Conservation (phyloP, 768 basidiomycete species). For the Lentinula sp. region DNA sequence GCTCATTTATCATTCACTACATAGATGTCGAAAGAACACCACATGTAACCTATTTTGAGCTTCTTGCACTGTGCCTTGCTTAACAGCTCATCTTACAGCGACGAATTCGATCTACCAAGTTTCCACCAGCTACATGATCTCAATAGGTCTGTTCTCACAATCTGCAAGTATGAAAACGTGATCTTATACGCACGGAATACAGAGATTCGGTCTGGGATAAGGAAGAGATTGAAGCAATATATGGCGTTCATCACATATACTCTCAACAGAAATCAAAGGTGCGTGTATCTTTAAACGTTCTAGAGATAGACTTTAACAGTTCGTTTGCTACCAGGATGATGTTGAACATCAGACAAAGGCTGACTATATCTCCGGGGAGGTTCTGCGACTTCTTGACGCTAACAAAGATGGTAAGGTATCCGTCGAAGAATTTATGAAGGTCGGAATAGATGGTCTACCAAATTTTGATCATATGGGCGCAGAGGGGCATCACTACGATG, state of each 20-base stretch:
- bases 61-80: background rate
- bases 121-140: slow-evolving; percentile 97
- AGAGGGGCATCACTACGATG: slow-evolving; percentile 91
- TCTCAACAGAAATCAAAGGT: slow-evolving; percentile 79
- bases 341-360: slow-evolving; percentile 79
- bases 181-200: background rate
- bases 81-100: slow-evolving; percentile 36
- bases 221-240: slow-evolving; percentile 91
- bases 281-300: background rate
- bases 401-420: slow-evolving; percentile 66
- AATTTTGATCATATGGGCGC: slow-evolving; percentile 81
- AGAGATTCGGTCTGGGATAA: slow-evolving; percentile 81
- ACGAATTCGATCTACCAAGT: slow-evolving; percentile 75
- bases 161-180: background rate
- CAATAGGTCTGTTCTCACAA: slow-evolving; percentile 48
- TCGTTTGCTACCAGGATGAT: slow-evolving; percentile 47
- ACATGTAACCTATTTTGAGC: slow-evolving; percentile 46
- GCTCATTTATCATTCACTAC: slow-evolving; percentile 10
- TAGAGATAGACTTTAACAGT: background rate
- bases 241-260: slow-evolving; percentile 91
- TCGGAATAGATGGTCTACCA: slow-evolving; percentile 72
- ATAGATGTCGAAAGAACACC: slow-evolving; percentile 87
- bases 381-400: slow-evolving; percentile 69
- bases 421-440: slow-evolving; percentile 62
- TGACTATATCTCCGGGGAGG: slow-evolving; percentile 62